Base-by-base conservation (phyloP, 2,329 filamentous ascomycete genomes). In the Nemania serpens region DNA sequence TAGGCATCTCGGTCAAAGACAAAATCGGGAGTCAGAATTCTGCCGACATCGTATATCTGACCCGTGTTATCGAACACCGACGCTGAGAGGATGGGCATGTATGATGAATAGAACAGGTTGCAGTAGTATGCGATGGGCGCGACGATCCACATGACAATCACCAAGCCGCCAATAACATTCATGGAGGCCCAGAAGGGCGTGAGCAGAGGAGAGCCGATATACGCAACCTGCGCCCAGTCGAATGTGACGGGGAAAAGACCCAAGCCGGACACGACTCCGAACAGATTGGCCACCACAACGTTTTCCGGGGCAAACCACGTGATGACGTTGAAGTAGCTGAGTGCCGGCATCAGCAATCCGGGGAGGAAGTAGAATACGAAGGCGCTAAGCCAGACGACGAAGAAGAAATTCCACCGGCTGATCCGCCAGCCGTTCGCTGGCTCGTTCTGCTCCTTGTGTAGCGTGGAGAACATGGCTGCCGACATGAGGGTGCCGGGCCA, bases 401-500 rank as follows among this genome's bases (percentile, higher is more conserved):
- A 86, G 77, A 96, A 96, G 77, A 96, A 96, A 65, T 87, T 89
- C 84, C 91, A 93, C 48, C 91, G 83, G 64, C 89, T 91, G 52
- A 96, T 89, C 43, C 77, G 88, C 92, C 92, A 96, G 36, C 91
- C 91, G 73, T 91, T 88, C 18, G 91, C 91, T 37, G 87, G 84
- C 68, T 89, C 90, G 74, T 95, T 96, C 71, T 93, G 88, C 62
- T 92, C 88, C 69, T 89, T 93, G 75, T 96, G 92, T 51, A 96
- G 81, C 0, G 91, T 94, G 3, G 88, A 89, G 70, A 96, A 95
- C 90, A 96, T 93, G 69, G 91, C 89, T 0, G 91, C 91, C 18
- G 91, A 94, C 82, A 94, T 93, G 51, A 96, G 80, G 0, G 92
- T 96, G 20, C 90, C 89, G 1, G 92, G 92, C 92, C 92, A 96